These are phyloP conservation scores for Pseudogymnoascus sp. DNA, from an alignment of 2,329 filamentous ascomycete genomes.

Conservation along the genomic window DNA sequence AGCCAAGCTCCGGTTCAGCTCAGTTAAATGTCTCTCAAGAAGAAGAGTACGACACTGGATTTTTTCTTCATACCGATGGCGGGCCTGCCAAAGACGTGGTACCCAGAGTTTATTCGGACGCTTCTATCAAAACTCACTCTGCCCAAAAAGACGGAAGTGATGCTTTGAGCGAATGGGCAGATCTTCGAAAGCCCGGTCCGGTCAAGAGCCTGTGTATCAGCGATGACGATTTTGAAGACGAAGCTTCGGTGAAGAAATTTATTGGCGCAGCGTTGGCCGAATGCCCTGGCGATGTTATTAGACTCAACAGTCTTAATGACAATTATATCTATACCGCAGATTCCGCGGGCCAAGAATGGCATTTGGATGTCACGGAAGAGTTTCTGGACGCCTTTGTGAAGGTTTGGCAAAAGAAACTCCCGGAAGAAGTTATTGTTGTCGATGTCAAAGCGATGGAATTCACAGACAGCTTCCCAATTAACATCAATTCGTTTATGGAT, in stretches of 20 bases:
- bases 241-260: constrained; percentile 1
- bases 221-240: background rate
- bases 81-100: background rate
- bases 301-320: background rate
- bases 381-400: constrained; percentile 19
- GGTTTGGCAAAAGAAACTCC: constrained; percentile 22
- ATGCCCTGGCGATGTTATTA: background rate
- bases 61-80: background rate
- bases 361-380: background rate
- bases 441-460: constrained; percentile 17
- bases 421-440: constrained; percentile 11
- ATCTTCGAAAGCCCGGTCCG: constrained; percentile 5
- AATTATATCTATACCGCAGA: background rate
- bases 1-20: background rate
- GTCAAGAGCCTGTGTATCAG: constrained; percentile 4
- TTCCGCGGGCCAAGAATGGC: background rate
- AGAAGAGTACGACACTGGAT: background rate
- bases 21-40: background rate
- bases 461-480: constrained; percentile 15
- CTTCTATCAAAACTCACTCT: constrained; percentile 5
- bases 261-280: background rate
- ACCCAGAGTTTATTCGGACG: background rate
- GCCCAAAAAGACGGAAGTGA: background rate
- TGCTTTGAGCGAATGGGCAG: background rate
- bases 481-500: constrained; percentile 13